A percentile compares a stretch with the other conserved stretches of the same genome.
Conservation (phyloP, 2,329 filamentous ascomycete species). For the Exophiala spinifera region DNA sequence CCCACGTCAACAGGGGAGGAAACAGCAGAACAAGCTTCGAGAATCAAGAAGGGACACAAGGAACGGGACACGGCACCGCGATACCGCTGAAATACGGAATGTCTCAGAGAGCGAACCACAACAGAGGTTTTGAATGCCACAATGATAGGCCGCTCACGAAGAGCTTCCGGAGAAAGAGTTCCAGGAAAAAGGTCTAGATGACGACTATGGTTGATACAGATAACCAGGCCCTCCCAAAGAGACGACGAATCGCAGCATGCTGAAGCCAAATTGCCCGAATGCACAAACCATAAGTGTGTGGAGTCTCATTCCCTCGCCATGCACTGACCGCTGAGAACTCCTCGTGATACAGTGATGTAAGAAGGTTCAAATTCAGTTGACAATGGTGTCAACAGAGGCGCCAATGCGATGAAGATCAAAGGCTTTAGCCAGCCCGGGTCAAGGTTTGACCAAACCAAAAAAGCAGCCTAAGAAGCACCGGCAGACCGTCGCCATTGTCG, state of each 20-base stretch:
- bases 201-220: not conserved
- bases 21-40: slow-evolving; percentile 1
- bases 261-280: not conserved
- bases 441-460: not conserved
- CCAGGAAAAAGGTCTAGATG: slow-evolving; percentile 2
- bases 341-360: slow-evolving; percentile 7
- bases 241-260: not conserved
- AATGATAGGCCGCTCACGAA: not conserved
- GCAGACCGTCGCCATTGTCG: not conserved
- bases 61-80: not conserved
- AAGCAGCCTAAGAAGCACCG: not conserved
- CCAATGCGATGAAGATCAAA: not conserved
- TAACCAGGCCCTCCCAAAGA: not conserved
- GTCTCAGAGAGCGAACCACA: not conserved
- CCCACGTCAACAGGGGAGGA: not conserved
- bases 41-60: slow-evolving; percentile 3
- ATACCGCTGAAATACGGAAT: not conserved
- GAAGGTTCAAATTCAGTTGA: not conserved
- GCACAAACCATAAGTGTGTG: not conserved
- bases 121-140: not conserved
- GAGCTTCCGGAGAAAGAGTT: not conserved
- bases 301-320: not conserved
- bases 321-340: not conserved
- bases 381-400: not conserved
- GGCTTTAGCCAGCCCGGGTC: not conserved